Evolutionary conservation across 1,139 yeast genomes (phyloP), one percentile per base, ranked within the genome.

Genomic region (Hansenula sp.): DNA sequence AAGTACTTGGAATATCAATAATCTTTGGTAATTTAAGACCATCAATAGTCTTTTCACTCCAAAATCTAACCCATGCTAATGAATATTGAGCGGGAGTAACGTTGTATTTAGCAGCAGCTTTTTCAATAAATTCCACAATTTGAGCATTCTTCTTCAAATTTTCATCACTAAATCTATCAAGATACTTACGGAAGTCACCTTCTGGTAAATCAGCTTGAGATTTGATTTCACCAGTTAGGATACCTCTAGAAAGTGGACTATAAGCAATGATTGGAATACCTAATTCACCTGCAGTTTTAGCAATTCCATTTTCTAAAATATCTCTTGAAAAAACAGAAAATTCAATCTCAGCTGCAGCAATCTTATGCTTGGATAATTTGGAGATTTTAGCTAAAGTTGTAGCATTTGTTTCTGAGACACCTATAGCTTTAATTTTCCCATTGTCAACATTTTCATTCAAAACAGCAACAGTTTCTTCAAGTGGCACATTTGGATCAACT

Each of bases 231-330:
- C 92, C 94, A 8, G 94, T 81, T 44, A 88, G 71, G 43, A 79
- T 62, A 1, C 96, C 96, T 54, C 85, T 71, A n/a, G 88, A 81
- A 45, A 88, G 68, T 32, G 96, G 96, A 22, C 95, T 82, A 62
- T 88, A 87, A 22, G 90, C 87, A 46, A 84, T 65, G 29, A 86
- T 66, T 9, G 92, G 83, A 42, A 87, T 72, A n/a, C 66, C 67
- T 30, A 74, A 66, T 44, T 79, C 81, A n/a, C 62, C 66, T 45
- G 77, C 71, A 5, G 67, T 61, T 14, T 69, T 71, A 46, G 81
- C 73, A 18, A 82, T 71, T 2, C 90, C 95, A 53, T 82, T 77
- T 10, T 62, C 47, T 31, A 78, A 56, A 27, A 81, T 72, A 32
- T 82, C 85, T 37, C 74, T 72, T n/a, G 79, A 63, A 61, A 81